Conservation (phyloP, 441 rosid species). For the Croton setiger region DNA sequence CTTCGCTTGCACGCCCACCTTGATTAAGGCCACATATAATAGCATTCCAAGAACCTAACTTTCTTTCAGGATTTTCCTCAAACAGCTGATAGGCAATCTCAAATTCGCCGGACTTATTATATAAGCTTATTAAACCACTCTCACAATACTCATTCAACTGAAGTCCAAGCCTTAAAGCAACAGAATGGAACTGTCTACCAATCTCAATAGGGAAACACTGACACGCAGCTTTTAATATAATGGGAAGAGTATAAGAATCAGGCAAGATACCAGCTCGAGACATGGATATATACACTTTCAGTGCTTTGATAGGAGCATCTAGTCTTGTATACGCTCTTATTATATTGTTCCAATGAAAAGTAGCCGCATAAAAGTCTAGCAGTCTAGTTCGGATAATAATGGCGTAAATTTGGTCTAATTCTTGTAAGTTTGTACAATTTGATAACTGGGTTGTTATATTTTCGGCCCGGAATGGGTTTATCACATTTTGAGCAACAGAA, state of each 20-base stretch:
- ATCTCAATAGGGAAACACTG: slow-evolving; percentile 35
- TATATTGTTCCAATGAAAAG: slow-evolving; percentile 60
- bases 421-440: slow-evolving; percentile 35
- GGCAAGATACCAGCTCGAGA: slow-evolving; percentile 48
- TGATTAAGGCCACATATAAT: slow-evolving; percentile 59
- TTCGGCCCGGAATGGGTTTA: slow-evolving; percentile 1
- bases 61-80: slow-evolving; percentile 63
- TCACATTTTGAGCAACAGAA: neutral
- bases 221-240: slow-evolving; percentile 48
- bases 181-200: slow-evolving; percentile 65
- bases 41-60: slow-evolving; percentile 88
- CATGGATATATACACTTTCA: slow-evolving; percentile 47
- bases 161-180: slow-evolving; percentile 53
- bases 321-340: slow-evolving; percentile 60
- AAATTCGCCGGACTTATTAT: slow-evolving; percentile 51
- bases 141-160: slow-evolving; percentile 60
- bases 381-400: slow-evolving; percentile 31
- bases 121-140: slow-evolving; percentile 61
- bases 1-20: slow-evolving; percentile 51
- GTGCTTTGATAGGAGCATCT: slow-evolving; percentile 45
- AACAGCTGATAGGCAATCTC: slow-evolving; percentile 52
- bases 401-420: slow-evolving; percentile 49
- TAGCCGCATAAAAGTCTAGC: slow-evolving; percentile 19
- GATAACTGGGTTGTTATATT: slow-evolving; percentile 36
- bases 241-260: slow-evolving; percentile 66